Percentiles rank a stretch among this genome's conserved stretches.
These are phyloP conservation scores for Nannizziopsis barbatae DNA, from an alignment of 2,329 filamentous ascomycete genomes.

Conservation along the genomic window DNA sequence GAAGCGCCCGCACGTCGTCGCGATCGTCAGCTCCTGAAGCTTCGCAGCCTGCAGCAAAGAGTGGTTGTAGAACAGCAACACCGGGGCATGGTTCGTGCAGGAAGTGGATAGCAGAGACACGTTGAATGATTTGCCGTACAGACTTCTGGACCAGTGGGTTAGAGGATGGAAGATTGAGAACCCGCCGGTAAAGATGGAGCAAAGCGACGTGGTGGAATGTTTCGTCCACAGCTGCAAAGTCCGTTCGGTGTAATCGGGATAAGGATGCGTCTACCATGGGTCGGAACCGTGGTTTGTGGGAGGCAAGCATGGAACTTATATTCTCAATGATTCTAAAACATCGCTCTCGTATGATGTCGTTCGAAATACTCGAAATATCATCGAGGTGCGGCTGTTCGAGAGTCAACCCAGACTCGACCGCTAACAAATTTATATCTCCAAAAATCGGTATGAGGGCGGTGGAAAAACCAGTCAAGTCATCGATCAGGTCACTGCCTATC, in stretches of 20 bases:
- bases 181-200: conserved; percentile 14
- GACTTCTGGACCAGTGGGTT: conserved; percentile 14
- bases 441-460: conserved; percentile 15
- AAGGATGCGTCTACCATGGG: conserved; percentile 12
- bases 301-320: conserved; percentile 12
- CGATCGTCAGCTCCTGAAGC: conserved; percentile 43
- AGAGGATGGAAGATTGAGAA: conserved; percentile 16
- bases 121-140: conserved; percentile 14
- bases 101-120: conserved; percentile 14
- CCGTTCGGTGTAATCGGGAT: conserved; percentile 12
- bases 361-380: conserved; percentile 4
- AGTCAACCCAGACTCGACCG: conserved; percentile 9
- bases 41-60: conserved; percentile 54
- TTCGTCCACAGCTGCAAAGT: conserved; percentile 15
- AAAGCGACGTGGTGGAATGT: conserved; percentile 18
- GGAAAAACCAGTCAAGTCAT: conserved; percentile 16
- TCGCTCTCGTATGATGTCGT: conserved; percentile 8
- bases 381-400: neutral
- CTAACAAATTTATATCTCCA: conserved; percentile 14
- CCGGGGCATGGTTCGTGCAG: conserved; percentile 39
- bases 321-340: conserved; percentile 14
- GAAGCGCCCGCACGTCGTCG: conserved; percentile 41
- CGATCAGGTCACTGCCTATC: conserved; percentile 14
- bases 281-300: conserved; percentile 12
- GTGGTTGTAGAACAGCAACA: conserved; percentile 53